Evolutionary conservation across 2,329 filamentous ascomycete species (phyloP).

Genomic region (Erysiphe pisi): DNA sequence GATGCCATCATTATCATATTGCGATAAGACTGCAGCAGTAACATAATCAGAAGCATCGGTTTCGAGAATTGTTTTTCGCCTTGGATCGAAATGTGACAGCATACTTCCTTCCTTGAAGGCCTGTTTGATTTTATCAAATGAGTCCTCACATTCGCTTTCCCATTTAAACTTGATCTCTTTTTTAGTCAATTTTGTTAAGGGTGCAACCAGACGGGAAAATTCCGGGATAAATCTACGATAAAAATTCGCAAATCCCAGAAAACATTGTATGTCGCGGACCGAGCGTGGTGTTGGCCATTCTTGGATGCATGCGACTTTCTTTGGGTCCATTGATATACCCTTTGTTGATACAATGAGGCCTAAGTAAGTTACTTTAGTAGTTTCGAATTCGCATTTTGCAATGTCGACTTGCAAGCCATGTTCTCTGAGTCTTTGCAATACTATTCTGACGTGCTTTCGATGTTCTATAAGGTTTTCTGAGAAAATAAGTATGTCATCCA

Average conservation of each 20-base stretch:
- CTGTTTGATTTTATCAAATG: neutral
- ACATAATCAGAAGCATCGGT: slow-evolving; percentile 21
- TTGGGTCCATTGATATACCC: neutral
- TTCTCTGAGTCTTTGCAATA: neutral
- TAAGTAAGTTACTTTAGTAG: neutral
- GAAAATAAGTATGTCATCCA: slow-evolving; percentile 24
- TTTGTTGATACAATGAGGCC: neutral
- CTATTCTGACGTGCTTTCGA: neutral
- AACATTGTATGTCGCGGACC: neutral
- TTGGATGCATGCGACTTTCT: neutral
- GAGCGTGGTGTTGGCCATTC: neutral
- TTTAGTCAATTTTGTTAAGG: neutral
- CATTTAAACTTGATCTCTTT: neutral
- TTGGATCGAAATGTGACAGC: neutral
- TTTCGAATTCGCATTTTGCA: neutral
- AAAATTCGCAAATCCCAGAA: slow-evolving; percentile 15
- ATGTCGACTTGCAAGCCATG: neutral
- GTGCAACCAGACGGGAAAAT: neutral
- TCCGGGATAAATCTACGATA: neutral
- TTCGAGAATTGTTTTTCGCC: neutral
- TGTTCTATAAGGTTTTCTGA: neutral
- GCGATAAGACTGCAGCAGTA: neutral
- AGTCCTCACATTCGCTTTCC: neutral
- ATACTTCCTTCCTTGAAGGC: neutral
- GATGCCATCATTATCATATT: neutral